Evolutionary conservation across 306 rosid species (phyloP), one percentile per base, ranked within the genome.

Genomic region (Acacia crassicarpa): DNA sequence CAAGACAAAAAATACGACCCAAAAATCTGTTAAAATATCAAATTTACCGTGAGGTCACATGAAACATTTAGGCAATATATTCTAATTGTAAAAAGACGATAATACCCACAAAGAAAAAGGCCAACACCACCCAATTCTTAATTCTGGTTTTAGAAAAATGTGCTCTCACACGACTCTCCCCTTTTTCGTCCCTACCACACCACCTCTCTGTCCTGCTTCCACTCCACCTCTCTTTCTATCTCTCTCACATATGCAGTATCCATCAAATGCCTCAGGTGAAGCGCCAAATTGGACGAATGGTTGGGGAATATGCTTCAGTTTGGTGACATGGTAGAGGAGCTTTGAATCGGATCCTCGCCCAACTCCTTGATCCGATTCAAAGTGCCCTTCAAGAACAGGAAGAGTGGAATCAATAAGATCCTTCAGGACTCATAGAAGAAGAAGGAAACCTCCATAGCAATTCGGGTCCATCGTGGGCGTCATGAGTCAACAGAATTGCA

Each of bases 281-380:
- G 87, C 78, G 92, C 91, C 2, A 91, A 88, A 32, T 90, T 92
- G 53, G 94, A 93, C 12, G 94, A 95, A 62, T 93, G 97, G 98
- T 89, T 93, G 59, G 89, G 76, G 15, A 97, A 91, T 79, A 88
- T 93, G 92, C 94, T 95, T 7, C 97, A 90, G 72, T 91, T 95
- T 14, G 97, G 95, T 1, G 99, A 90, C 78, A 93, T 95, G 38
- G 98, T 95, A 0, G 93, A 95, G 82, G 98, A 95, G 86, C 88
- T 95, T 1, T 87, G 90, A 33, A 87, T 95, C 58, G 97, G 97
- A 0, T 71, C 63, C 9, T 86, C 93, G 0, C 40, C 71, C 0
- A 61, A 69, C 32, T 81, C 86, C 3, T 6, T 80, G 32, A 80
- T 84, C 65, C 75, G 85, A 45, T 90, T 89, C 73, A 87, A 80